Base-by-base conservation (phyloP, 192 early-diverging fungal species). In the Backusella australiensis region DNA sequence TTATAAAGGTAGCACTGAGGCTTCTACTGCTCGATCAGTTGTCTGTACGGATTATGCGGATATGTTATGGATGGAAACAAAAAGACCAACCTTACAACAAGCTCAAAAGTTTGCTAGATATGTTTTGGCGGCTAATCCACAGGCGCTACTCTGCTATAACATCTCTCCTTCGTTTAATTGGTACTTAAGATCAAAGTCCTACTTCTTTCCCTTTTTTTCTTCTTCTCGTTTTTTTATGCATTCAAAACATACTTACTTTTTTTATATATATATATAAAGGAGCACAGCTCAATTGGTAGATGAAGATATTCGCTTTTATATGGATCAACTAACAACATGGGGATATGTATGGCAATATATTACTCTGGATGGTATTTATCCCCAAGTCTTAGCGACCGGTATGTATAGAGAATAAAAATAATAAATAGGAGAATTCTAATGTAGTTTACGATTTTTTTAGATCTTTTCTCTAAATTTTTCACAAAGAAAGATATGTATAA, bases 271-370 rank as follows among this genome's bases (percentile, higher is more conserved):
- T 29, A 11, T 26, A 29, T 26, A 3, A 63, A 70, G 70, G 42
- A 73, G 82, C 69, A 94, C 95, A 17, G 95, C 96, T 32, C 94
- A 96, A 41, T 91, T 97, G 92, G 90, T 83, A 36, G 96, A 99
- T 83, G 83, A 88, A 41, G 92, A 97, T 82, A 97, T 99, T 86
- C 83, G 90, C 42, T 82, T 82, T 74, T 98, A 94, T 82, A 91
- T 97, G 53, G 81, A 83, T 32, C 90, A 95, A 72, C 87, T 98
- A 29, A 95, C 93, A 70, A 89, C 89, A 81, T 88, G 96, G 8
- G 96, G 97, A 35, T 98, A 97, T 86, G 88, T 88, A 35, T 99
- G 96, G 96, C 96, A 99, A 85, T 98, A 98, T 82, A 97, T 97
- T 80, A 99, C 97, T 9, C 86, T 99, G 26, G 96, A 91, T 79